These are phyloP conservation scores for Debaryomyces fabryi DNA, from an alignment of 1,139 yeast species.

Conservation along the genomic window DNA sequence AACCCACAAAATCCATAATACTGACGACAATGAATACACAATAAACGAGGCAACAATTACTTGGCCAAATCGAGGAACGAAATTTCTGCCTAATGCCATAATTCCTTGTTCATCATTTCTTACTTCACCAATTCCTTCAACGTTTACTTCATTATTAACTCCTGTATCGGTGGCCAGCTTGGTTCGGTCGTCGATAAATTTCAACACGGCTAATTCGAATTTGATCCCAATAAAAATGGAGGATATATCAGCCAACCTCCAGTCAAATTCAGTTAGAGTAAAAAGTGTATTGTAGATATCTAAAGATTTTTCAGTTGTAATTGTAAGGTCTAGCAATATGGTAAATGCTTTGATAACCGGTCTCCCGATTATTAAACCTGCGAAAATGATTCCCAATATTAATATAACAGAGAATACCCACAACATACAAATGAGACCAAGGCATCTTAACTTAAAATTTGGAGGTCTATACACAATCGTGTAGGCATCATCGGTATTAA, in stretches of 20 bases:
- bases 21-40: slow-evolving; percentile 8
- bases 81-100: slow-evolving; percentile 8
- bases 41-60: slow-evolving; percentile 1
- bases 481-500: slow-evolving; percentile 57
- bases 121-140: slow-evolving; percentile 7
- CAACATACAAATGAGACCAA: slow-evolving; percentile 55
- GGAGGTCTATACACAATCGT: slow-evolving; percentile 89
- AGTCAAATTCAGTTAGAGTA: slow-evolving; percentile 15
- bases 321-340: slow-evolving; percentile 5
- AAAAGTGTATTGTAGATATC: slow-evolving; percentile 1
- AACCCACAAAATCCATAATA: slow-evolving; percentile 27
- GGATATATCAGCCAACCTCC: slow-evolving; percentile 28
- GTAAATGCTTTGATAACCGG: slow-evolving; percentile 30
- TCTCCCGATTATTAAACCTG: slow-evolving; percentile 44
- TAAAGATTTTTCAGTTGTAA: slow-evolving; percentile 1
- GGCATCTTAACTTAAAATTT: slow-evolving; percentile 61
- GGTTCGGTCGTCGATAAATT: slow-evolving; percentile 17
- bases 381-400: slow-evolving; percentile 34
- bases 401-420: slow-evolving; percentile 73
- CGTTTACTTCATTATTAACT: slow-evolving; percentile 14
- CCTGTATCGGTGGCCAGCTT: slow-evolving; percentile 6
- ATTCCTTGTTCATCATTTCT: slow-evolving; percentile 5
- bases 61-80: slow-evolving; percentile 7
- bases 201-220: slow-evolving; percentile 20
- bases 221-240: slow-evolving; percentile 28